These are phyloP conservation scores for Coniochaeta sp. DNA, from an alignment of 2,329 filamentous ascomycete species.

Conservation along the genomic window DNA sequence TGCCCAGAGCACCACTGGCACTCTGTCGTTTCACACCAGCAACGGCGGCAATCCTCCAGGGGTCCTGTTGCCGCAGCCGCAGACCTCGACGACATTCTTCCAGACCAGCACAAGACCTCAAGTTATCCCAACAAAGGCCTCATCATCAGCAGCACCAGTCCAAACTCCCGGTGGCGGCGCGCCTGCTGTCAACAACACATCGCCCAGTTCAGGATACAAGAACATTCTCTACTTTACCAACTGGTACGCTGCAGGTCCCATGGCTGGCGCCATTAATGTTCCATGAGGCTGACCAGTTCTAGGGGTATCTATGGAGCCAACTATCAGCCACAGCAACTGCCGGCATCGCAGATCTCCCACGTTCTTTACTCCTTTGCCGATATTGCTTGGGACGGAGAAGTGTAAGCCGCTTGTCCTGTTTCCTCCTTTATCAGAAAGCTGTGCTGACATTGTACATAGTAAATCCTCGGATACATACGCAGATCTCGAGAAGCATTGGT, in stretches of 20 bases:
- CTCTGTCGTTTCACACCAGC: not conserved
- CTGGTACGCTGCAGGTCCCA: slow-evolving; percentile 41
- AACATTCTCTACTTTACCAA: slow-evolving; percentile 49
- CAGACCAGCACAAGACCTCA: not conserved
- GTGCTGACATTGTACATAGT: slow-evolving; percentile 15
- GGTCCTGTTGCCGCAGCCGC: not conserved
- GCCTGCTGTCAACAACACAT: not conserved
- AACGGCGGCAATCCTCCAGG: not conserved
- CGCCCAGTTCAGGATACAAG: slow-evolving; percentile 10
- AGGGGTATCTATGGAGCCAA: slow-evolving; percentile 36
- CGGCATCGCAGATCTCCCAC: slow-evolving; percentile 63
- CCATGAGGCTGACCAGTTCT: too few relatives aligned
- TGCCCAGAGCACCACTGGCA: not conserved
- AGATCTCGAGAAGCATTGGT: slow-evolving; percentile 62
- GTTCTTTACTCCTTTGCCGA: slow-evolving; percentile 56
- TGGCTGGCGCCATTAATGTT: too few relatives aligned
- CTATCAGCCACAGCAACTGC: slow-evolving; percentile 61
- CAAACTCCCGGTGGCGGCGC: not conserved
- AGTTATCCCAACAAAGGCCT: not conserved
- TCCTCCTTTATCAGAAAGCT: not conserved
- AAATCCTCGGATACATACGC: slow-evolving; percentile 54
- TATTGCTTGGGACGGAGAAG: slow-evolving; percentile 36
- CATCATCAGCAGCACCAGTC: not conserved
- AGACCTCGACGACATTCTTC: not conserved
- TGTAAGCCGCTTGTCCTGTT: slow-evolving; percentile 24